Conservation (phyloP, 805 yeast genomes). For the Saccharomycopsis sp. region DNA sequence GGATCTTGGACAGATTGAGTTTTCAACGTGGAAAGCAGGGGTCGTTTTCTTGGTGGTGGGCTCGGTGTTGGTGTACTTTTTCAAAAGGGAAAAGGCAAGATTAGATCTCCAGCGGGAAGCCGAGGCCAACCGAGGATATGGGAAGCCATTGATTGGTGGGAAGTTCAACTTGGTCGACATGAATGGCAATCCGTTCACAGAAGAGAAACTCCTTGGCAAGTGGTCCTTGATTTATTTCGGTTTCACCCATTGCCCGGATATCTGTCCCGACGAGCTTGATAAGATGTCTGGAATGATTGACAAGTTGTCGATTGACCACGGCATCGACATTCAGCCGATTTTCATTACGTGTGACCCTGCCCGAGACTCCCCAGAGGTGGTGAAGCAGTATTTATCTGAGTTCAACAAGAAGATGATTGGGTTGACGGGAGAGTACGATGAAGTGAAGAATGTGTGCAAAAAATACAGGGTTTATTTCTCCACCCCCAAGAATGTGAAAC, state of each 20-base stretch:
- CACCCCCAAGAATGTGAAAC: conserved; percentile 90
- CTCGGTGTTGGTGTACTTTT: conserved; percentile 59
- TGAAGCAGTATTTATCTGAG: conserved; percentile 74
- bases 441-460: conserved; percentile 77
- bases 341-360: conserved; percentile 97
- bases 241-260: conserved; percentile 96
- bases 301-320: conserved; percentile 44
- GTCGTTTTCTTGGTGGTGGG: conserved; percentile 60
- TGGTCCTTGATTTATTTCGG: conserved; percentile 91
- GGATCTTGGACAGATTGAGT: conserved; percentile 47
- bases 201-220: conserved; percentile 64
- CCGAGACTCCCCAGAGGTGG: conserved; percentile 79
- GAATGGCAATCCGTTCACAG: conserved; percentile 66
- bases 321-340: conserved; percentile 66
- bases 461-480: conserved; percentile 90
- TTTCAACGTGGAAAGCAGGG: conserved; percentile 80
- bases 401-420: conserved; percentile 89
- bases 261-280: conserved; percentile 96
- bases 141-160: conserved; percentile 91
- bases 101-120: conserved; percentile 68
- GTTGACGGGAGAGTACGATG: conserved; percentile 83
- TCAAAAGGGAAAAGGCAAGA: conserved; percentile 68
- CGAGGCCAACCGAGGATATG: conserved; percentile 78
- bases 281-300: conserved; percentile 65
- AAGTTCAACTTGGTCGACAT: conserved; percentile 67